Percentiles rank a stretch among this genome's conserved stretches.
Evolutionary conservation across 306 rosid genomes (phyloP).

Genomic region (Chamaecrista fasciculata): DNA sequence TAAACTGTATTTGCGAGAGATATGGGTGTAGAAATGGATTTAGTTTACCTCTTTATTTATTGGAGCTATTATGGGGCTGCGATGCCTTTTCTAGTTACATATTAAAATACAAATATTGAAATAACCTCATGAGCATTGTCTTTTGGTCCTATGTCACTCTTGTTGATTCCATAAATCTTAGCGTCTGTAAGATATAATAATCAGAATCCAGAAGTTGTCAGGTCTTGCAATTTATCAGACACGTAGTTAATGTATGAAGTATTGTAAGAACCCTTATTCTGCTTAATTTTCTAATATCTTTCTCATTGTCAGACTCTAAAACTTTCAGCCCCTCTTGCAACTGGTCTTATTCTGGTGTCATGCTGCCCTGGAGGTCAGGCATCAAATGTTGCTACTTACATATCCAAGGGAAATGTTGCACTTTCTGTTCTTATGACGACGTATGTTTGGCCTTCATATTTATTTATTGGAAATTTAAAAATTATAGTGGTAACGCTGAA

Average conservation of each 20-base stretch:
- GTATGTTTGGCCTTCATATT: slow-evolving; percentile 45
- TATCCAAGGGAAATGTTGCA: slow-evolving; percentile 94
- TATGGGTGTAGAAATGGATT: background rate
- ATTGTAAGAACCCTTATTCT: background rate
- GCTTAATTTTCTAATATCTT: background rate
- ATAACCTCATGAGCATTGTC: background rate
- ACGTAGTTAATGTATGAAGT: background rate
- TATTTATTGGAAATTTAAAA: background rate
- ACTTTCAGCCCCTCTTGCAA: slow-evolving; percentile 93
- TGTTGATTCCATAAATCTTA: background rate
- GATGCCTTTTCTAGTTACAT: background rate
- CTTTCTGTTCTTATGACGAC: slow-evolving; percentile 52
- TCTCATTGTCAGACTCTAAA: slow-evolving; percentile 62
- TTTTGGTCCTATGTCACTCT: background rate
- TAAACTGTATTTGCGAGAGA: background rate
- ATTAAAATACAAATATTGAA: background rate
- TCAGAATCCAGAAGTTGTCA: background rate
- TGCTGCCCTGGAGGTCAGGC: slow-evolving; percentile 99
- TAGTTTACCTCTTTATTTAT: background rate
- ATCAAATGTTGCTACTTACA: slow-evolving; percentile 93
- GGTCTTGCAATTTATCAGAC: background rate
- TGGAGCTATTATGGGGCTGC: background rate
- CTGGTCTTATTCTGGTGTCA: slow-evolving; percentile 96
- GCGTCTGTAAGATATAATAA: background rate
- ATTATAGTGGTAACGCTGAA: background rate